Conservation (phyloP, 352 stramenopile genomes). For the Pythium grandisporangium region DNA sequence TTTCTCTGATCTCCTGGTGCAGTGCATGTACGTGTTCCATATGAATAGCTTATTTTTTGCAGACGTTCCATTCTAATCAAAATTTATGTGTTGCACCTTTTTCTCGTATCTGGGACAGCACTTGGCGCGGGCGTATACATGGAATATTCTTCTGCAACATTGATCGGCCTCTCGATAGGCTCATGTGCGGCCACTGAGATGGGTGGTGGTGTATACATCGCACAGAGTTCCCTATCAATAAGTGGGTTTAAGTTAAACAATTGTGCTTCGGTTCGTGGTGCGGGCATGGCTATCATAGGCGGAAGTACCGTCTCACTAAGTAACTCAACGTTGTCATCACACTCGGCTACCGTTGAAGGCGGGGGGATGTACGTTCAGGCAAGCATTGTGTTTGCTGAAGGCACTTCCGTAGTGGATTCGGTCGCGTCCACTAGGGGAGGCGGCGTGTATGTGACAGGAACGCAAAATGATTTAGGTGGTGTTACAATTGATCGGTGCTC, state of each 20-base stretch:
- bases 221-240: constrained; percentile 1
- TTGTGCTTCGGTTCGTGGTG: constrained; percentile 4
- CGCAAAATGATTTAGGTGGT: no score
- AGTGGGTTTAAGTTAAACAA: neutral
- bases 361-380: constrained; percentile 9
- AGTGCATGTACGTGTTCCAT: no score
- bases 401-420: neutral
- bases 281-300: constrained; percentile 1
- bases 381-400: constrained; percentile 2
- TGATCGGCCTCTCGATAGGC: constrained; percentile 1
- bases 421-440: constrained; percentile 1
- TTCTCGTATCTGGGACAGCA: neutral
- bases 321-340: constrained; percentile 1
- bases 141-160: constrained; percentile 5
- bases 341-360: neutral
- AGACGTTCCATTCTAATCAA: neutral
- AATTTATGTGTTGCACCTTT: neutral
- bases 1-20: neutral
- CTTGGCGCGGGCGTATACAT: constrained; percentile 10
- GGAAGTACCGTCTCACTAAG: constrained; percentile 1
- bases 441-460: constrained; percentile 4
- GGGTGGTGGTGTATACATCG: constrained; percentile 6
- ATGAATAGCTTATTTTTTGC: no score
- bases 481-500: no score
- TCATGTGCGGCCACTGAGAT: neutral